Evolutionary conservation across 2,329 filamentous ascomycete genomes (phyloP).

Genomic region (Verticillium nonalfalfae): DNA sequence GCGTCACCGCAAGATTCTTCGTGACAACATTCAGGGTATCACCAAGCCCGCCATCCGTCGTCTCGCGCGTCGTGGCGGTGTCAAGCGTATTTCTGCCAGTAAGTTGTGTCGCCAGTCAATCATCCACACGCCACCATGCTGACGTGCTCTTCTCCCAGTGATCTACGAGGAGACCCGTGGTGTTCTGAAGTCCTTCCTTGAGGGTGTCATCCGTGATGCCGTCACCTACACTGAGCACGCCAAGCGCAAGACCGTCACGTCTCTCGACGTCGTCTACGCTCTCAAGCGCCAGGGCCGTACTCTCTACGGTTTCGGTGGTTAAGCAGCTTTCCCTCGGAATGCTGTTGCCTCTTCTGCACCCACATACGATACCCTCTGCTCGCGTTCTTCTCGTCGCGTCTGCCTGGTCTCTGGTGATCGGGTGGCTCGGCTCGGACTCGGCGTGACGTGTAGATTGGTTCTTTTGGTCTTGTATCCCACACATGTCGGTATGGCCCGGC

Average conservation of each 20-base stretch:
- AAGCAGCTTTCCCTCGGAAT: constrained; percentile 26
- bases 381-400: background rate
- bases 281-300: constrained; percentile 67
- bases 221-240: constrained; percentile 76
- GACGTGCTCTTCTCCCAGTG: constrained; percentile 33
- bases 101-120: constrained; percentile 28
- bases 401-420: background rate
- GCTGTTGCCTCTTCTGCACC: background rate
- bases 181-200: constrained; percentile 73
- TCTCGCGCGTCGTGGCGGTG: constrained; percentile 98
- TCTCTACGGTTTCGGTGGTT: constrained; percentile 88
- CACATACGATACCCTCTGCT: background rate
- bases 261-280: constrained; percentile 61
- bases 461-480: background rate
- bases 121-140: background rate
- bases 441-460: background rate
- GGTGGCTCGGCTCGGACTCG: background rate
- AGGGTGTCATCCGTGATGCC: constrained; percentile 69
- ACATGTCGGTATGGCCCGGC: background rate
- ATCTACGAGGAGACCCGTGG: constrained; percentile 75
- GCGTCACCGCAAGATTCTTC: constrained; percentile 98
- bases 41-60: constrained; percentile 97
- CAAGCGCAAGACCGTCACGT: constrained; percentile 75
- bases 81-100: constrained; percentile 99
- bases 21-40: constrained; percentile 99